A percentile compares a stretch with the other conserved stretches of the same genome.
phyloP scores from a whole-genome alignment of 1,139 yeast species.

The Wickerhamiella pararugosa region DNA sequence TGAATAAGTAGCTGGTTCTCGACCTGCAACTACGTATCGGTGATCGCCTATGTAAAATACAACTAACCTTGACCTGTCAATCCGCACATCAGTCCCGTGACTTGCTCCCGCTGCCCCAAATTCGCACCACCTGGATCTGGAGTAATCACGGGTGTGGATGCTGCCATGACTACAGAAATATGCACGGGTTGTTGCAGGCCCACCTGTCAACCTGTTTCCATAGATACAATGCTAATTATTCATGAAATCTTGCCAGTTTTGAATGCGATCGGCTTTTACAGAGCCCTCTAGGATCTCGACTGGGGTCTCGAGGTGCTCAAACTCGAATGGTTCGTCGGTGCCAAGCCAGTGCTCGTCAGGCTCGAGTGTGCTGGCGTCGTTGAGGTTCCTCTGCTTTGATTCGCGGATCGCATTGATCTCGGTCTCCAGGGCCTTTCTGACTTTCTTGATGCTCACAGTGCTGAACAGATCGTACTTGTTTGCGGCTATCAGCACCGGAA shows the following conservation, averaged over 20 bases:
- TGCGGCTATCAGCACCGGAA: conserved; percentile 60
- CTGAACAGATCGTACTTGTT: conserved; percentile 78
- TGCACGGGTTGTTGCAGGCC: too few relatives aligned
- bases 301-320: conserved; percentile 57
- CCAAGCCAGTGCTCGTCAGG: conserved; percentile 28
- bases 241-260: conserved; percentile 43
- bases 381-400: conserved; percentile 30
- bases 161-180: too few relatives aligned
- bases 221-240: background rate
- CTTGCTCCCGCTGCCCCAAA: too few relatives aligned
- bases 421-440: conserved; percentile 41
- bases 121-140: too few relatives aligned
- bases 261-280: conserved; percentile 39
- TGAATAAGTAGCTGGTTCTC: too few relatives aligned
- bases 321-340: conserved; percentile 36
- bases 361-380: conserved; percentile 30
- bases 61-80: too few relatives aligned
- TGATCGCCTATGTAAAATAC: too few relatives aligned
- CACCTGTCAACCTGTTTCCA: background rate
- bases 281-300: conserved; percentile 61
- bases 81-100: too few relatives aligned
- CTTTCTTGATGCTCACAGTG: conserved; percentile 51
- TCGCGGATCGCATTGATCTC: conserved; percentile 48
- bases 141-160: too few relatives aligned
- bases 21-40: too few relatives aligned